A percentile compares a stretch with the other conserved stretches of the same genome.
phyloP scores from a whole-genome alignment of 208 protist genomes.

The Balamuthia mandrillaris region DNA sequence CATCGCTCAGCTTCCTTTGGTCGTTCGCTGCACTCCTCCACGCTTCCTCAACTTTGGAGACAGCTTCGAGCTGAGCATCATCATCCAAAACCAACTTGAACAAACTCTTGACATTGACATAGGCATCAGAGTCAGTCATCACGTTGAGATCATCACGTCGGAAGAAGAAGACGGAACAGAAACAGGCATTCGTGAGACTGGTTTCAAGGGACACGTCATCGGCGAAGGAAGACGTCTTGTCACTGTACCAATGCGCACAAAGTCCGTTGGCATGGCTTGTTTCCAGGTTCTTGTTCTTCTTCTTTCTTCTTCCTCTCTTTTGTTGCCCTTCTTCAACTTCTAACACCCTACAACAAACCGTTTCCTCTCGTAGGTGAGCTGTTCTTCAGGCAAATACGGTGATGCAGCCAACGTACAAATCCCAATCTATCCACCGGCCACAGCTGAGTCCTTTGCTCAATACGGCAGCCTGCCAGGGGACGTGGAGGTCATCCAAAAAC shows the following conservation, averaged over 20 bases:
- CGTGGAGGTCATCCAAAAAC: not conserved
- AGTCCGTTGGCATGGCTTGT: not conserved
- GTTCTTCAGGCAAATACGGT: constrained; percentile 16
- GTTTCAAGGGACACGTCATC: constrained; percentile 1
- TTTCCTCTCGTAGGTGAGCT: not conserved
- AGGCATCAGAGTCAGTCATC: not conserved
- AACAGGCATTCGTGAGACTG: no score
- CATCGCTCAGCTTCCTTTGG: constrained; percentile 22
- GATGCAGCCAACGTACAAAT: constrained; percentile 12
- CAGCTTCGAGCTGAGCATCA: not conserved
- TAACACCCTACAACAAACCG: no score
- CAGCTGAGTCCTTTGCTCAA: constrained; percentile 27
- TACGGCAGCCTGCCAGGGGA: constrained; percentile 10
- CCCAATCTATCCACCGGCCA: constrained; percentile 19
- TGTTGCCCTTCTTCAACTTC: not conserved
- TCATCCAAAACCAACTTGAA: constrained; percentile 38
- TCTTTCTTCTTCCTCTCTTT: not conserved
- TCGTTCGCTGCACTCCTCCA: constrained; percentile 34
- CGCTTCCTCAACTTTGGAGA: constrained; percentile 43
- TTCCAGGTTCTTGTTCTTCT: not conserved
- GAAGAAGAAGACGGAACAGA: not conserved
- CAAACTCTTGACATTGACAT: not conserved
- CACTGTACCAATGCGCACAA: constrained; percentile 1
- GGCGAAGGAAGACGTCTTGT: constrained; percentile 11
- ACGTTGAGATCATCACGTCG: not conserved